Base-by-base conservation (phyloP, 2,329 filamentous ascomycete species). In the Lasiodiplodia citricola region DNA sequence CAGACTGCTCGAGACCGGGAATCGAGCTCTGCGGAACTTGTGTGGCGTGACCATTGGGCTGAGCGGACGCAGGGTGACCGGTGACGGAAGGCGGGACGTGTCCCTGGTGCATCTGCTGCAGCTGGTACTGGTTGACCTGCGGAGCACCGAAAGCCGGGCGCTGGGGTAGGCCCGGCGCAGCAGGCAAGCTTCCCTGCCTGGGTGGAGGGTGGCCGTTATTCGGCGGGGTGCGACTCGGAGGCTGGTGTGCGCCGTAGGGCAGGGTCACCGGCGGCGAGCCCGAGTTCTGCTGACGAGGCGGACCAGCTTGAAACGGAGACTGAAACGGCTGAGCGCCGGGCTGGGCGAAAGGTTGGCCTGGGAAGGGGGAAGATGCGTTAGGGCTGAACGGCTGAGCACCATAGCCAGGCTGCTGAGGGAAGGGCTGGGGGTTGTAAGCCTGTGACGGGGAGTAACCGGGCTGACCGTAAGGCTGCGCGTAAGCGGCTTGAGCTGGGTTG, bases 91-190 rank as follows among this genome's bases (percentile, higher is more conserved):
- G 71, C 68, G 10, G 71, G 66, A 65, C 70, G 68, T 8, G 74
- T 69, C 18, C 67, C 50, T 68, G 74, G 70, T 66, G 73, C 71
- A 69, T 72, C 69, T 70, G 72, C 68, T 64, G 68, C 71, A 70
- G 66, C 79, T 78, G 60, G 80, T 78, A 64, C 74, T 73, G 47
- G 44, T 85, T 87, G 69, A 86, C 80, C 67, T 81, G 81, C 35
- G 86, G 85, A 18, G 85, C 84, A 70, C 83, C 84, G 74, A 90
- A 88, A 13, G 84, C 81, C 18, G 88, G 88, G 65, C 88, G 83
- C 71, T 89, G 87, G 3, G 88, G 88, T 54, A 91, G 82, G 68
- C 87, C 86, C 25, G 87, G 83, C 16, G 85, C 84, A 60, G 82
- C 75, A n/a, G 86, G 86, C 58, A 88, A 78, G 74, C 84, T 87